These are phyloP conservation scores for Plasmopara muralis DNA, from an alignment of 352 stramenopile genomes.

Conservation along the genomic window DNA sequence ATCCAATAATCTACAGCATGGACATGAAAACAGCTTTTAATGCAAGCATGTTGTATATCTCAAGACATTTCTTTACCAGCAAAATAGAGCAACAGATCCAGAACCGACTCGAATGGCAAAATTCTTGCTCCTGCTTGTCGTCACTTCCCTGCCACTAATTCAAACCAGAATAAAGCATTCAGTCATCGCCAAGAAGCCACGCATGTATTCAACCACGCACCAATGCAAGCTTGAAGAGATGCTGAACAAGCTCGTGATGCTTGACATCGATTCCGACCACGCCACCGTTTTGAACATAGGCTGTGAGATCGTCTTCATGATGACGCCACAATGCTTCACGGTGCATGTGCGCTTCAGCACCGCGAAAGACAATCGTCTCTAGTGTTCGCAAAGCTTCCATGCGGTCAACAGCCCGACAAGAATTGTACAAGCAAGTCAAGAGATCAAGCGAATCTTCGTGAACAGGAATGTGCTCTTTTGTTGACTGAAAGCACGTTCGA, in stretches of 20 bases:
- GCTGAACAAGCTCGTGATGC: constrained; percentile 40
- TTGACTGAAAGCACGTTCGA: constrained; percentile 76
- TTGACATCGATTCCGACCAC: constrained; percentile 67
- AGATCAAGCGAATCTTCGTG: constrained; percentile 65
- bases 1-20: constrained; percentile 30
- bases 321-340: constrained; percentile 66
- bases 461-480: constrained; percentile 75
- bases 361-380: constrained; percentile 72
- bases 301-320: constrained; percentile 42
- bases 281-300: constrained; percentile 53
- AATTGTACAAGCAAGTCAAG: constrained; percentile 50
- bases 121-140: constrained; percentile 62
- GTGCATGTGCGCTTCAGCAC: constrained; percentile 64
- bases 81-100: constrained; percentile 83
- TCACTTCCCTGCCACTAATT: constrained; percentile 40
- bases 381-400: constrained; percentile 68
- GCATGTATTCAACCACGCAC: constrained; percentile 22
- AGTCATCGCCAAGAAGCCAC: neutral
- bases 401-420: constrained; percentile 52
- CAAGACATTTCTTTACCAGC: constrained; percentile 35
- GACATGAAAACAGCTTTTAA: neutral
- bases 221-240: constrained; percentile 55
- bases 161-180: constrained; percentile 7
- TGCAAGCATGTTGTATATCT: neutral
- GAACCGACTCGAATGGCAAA: constrained; percentile 72